phyloP scores from a whole-genome alignment of 148 eudicot species.

The Fallopia convolvulus region DNA sequence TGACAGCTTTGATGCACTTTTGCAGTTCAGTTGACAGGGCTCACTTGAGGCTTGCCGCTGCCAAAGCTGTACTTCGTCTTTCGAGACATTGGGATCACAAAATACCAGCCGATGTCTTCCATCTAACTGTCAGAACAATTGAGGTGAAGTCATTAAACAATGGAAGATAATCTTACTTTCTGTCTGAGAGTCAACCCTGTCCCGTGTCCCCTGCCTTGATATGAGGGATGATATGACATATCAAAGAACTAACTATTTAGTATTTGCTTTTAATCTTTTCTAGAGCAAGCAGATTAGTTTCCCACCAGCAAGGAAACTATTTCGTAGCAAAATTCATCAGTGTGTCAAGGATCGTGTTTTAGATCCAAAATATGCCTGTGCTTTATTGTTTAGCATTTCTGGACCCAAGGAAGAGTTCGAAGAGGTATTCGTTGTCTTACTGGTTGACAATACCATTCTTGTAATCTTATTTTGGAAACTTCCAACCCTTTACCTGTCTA shows the following conservation, averaged over 20 bases:
- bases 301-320: constrained; percentile 67
- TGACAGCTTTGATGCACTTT: constrained; percentile 15
- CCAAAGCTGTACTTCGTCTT: constrained; percentile 89
- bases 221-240: not conserved
- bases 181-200: not conserved
- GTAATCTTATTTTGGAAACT: constrained; percentile 35
- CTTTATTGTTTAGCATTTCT: constrained; percentile 62
- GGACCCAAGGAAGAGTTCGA: constrained; percentile 50
- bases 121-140: constrained; percentile 65
- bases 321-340: constrained; percentile 80
- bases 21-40: constrained; percentile 80
- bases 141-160: constrained; percentile 40
- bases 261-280: not conserved
- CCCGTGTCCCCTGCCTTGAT: not conserved
- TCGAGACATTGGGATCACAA: constrained; percentile 85
- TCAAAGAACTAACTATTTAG: not conserved
- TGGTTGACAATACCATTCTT: not conserved
- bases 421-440: constrained; percentile 42
- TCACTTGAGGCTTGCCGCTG: constrained; percentile 87
- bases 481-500: constrained; percentile 26
- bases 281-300: constrained; percentile 40
- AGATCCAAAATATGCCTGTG: constrained; percentile 91
- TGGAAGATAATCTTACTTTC: not conserved
- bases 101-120: constrained; percentile 74
- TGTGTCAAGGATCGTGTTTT: constrained; percentile 78